Base-by-base conservation (phyloP, 2,329 filamentous ascomycete genomes). In the Trichophyton simii region DNA sequence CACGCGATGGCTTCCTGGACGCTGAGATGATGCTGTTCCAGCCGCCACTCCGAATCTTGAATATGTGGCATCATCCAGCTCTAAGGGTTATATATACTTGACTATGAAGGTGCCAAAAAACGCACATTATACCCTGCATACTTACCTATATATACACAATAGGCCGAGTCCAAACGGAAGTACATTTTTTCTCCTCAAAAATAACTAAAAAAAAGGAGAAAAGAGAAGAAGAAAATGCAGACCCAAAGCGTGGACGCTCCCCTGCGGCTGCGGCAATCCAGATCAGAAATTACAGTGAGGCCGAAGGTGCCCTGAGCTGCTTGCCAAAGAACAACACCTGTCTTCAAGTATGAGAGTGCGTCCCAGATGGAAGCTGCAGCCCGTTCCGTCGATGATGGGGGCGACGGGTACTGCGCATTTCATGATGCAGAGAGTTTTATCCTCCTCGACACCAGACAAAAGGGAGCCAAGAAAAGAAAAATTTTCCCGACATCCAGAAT, bases 311-410 rank as follows among this genome's bases (percentile, higher is more conserved):
- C 6, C 28, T 28, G 28, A 28, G 28, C 28, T 28, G 28, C 6
- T 28, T 28, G 6, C 6, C 5, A 5, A 28, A 50, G 20, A 34
- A 22, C n/a, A n/a, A n/a, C n/a, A n/a, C n/a, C n/a, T n/a, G n/a
- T n/a, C n/a, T n/a, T n/a, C n/a, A n/a, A n/a, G n/a, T 63, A 63
- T 61, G 9, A 61, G 25, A 60, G 42, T 31, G 3, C 58, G 6
- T 8, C 54, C 8, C 41, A 55, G 15, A 58, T 63, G 58, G 52
- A 58, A 61, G 52, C 52, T 1, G 31, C 44, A 58, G 42, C 54
- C 41, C 52, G 42, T 22, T 31, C 52, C 34, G 38, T 63, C 22
- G 34, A 50, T 28, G 34, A 58, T 60, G 60, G 57, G 4, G 48
- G 61, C 6, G 11, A 15, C 18, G 38, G 11, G 11, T 60, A 58